phyloP scores from a whole-genome alignment of 352 stramenopile genomes.

The Phytopythium sindhum region DNA sequence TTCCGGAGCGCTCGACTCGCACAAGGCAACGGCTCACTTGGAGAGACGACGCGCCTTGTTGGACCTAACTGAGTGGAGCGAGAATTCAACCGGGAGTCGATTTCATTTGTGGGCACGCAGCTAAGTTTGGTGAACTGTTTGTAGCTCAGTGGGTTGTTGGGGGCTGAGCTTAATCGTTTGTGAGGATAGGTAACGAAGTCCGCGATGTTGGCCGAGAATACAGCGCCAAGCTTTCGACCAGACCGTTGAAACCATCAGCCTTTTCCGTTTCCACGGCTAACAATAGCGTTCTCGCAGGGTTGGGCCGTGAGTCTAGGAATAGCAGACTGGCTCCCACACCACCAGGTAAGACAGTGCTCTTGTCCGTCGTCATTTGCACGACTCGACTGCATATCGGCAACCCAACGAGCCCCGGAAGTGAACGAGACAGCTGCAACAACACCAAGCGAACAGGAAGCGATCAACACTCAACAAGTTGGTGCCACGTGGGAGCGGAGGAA shows the following conservation, averaged over 20 bases:
- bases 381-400: neutral
- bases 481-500: neutral
- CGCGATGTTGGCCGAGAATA: neutral
- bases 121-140: neutral
- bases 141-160: neutral
- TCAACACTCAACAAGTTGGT: neutral
- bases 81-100: neutral
- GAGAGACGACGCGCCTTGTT: conserved; percentile 24
- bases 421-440: neutral
- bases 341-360: neutral
- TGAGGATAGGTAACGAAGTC: neutral
- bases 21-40: conserved; percentile 17
- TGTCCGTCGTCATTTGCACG: neutral
- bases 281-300: neutral
- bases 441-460: neutral
- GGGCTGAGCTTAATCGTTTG: neutral
- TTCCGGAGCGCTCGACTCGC: conserved; percentile 39
- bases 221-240: neutral
- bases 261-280: neutral
- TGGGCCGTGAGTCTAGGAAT: neutral
- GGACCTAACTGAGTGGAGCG: conserved; percentile 24
- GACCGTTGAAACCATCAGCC: neutral
- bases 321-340: neutral
- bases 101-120: too few species aligned
- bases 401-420: neutral